A percentile compares a stretch with the other conserved stretches of the same genome.
Conservation (phyloP, 331 rosid species). For the Saraca asoca region DNA sequence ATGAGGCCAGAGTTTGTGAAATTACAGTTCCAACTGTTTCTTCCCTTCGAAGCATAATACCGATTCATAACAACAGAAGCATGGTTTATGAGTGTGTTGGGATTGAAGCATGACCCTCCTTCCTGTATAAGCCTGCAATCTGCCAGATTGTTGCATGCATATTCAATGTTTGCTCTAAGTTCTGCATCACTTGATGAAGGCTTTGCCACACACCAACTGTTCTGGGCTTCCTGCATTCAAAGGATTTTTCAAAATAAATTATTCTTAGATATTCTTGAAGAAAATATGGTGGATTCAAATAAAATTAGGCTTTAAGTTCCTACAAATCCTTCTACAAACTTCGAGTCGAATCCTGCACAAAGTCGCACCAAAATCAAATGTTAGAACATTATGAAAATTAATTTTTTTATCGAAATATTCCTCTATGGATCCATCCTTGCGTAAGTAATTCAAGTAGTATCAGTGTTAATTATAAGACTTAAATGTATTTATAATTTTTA, state of each 20-base stretch:
- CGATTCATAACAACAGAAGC: slow-evolving; percentile 53
- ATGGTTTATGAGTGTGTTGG: slow-evolving; percentile 35
- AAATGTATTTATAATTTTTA: no score
- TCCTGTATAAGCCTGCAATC: slow-evolving; percentile 39
- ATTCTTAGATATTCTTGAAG: background rate
- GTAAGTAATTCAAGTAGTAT: no score
- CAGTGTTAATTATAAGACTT: no score
- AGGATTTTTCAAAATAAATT: background rate
- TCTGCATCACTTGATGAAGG: slow-evolving; percentile 34
- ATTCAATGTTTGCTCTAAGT: slow-evolving; percentile 30
- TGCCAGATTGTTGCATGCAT: slow-evolving; percentile 26
- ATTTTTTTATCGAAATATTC: no score
- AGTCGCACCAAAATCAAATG: slow-evolving; percentile 1
- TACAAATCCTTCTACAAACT: slow-evolving; percentile 33
- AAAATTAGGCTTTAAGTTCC: background rate
- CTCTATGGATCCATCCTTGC: no score
- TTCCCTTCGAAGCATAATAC: slow-evolving; percentile 36
- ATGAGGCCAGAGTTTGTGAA: slow-evolving; percentile 37
- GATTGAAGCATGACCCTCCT: slow-evolving; percentile 41
- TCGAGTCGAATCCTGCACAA: slow-evolving; percentile 40
- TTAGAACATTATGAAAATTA: background rate
- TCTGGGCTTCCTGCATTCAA: slow-evolving; percentile 5
- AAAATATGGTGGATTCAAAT: background rate
- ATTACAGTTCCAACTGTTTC: slow-evolving; percentile 34
- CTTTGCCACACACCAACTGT: slow-evolving; percentile 39